Base-by-base conservation (phyloP, 441 rosid species). In the Jatropha multifida region DNA sequence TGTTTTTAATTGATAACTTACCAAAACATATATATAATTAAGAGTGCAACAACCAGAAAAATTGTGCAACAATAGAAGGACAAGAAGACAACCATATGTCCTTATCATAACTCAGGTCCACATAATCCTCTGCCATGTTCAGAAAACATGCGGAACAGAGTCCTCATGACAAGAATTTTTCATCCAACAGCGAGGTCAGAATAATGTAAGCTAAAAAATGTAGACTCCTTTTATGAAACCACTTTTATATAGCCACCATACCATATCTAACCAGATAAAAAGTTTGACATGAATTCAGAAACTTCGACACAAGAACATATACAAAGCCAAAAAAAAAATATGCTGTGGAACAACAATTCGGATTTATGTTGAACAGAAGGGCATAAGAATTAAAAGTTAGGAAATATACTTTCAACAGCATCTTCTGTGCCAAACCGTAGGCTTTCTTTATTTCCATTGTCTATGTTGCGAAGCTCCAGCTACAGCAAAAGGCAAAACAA, bases 391-490 rank as follows among this genome's bases (percentile, higher is more conserved):
- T 17, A 65, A 68, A 64, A 75, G 73, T 76, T 65, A 77, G 41
- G 70, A 69, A 74, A 51, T 90, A 71, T 95, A 93, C 98, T 95
- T 84, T 92, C 97, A 82, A 95, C 83, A 59, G 97, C 78, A 83
- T 95, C 99, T 80, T 93, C 95, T 11, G 97, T 69, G 76, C 93
- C 94, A 83, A 92, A 95, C 70, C 99, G 92, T 49, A 90, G 78
- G 87, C 85, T 95, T 77, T 88, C 84, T 82, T 92, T 95, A 83
- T 82, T 90, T 81, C 98, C 97, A 65, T 75, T 88, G 85, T 93
- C 97, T 78, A 95, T 85, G 81, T 90, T 96, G 27, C 99, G 97
- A 84, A 92, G 94, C 92, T 95, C 97, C 76, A 93, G 73, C 99
- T 95, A 71, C 20, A 26, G 59, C 60, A 67, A 65, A 15, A 69